These are phyloP conservation scores for Hypseocharis bilobata DNA, from an alignment of 441 rosid species.

Conservation along the genomic window DNA sequence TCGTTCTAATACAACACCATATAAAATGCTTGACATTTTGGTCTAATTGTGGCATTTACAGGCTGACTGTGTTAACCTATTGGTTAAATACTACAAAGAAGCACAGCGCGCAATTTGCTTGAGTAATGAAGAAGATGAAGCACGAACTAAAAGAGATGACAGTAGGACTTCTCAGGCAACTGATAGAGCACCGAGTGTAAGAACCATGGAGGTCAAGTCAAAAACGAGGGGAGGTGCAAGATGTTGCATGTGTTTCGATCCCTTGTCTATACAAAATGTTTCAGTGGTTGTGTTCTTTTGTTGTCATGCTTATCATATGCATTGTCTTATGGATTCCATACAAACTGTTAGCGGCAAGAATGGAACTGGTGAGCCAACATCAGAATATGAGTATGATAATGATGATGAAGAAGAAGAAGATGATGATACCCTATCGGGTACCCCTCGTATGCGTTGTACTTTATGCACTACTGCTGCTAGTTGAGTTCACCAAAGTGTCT, in stretches of 20 bases:
- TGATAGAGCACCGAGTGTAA: conserved; percentile 34
- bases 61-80: conserved; percentile 88
- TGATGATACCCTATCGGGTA: conserved; percentile 29
- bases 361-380: conserved; percentile 27
- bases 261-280: conserved; percentile 66
- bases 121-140: conserved; percentile 56
- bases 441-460: conserved; percentile 63
- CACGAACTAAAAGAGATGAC: conserved; percentile 44
- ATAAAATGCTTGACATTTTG: conserved; percentile 15
- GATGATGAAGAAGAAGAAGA: conserved; percentile 43
- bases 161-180: conserved; percentile 34
- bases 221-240: conserved; percentile 78
- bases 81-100: conserved; percentile 79
- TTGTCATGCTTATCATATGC: conserved; percentile 83
- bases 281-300: conserved; percentile 79
- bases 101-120: conserved; percentile 70
- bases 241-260: conserved; percentile 93
- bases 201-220: conserved; percentile 65
- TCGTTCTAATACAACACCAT: neutral
- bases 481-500: conserved; percentile 29
- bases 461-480: conserved; percentile 85
- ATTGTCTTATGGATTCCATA: conserved; percentile 73
- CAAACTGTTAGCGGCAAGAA: conserved; percentile 39
- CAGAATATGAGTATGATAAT: conserved; percentile 34
- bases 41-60: conserved; percentile 25